Conservation (phyloP, 148 eudicot genomes). For the Camellia japonica region DNA sequence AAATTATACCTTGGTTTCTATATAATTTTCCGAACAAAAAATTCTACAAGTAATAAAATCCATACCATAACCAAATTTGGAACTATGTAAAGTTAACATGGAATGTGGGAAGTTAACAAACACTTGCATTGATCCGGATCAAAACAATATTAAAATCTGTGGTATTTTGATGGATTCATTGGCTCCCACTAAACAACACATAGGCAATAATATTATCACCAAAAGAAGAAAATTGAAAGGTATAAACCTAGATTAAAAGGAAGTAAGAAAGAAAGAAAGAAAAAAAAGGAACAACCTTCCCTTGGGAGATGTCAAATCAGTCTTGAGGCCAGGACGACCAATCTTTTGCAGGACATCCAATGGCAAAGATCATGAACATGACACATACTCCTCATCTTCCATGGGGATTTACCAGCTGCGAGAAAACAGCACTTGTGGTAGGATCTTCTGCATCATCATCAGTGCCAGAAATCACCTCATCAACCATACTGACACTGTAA, state of each 20-base stretch:
- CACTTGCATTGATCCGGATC: too few species aligned
- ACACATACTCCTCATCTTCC: constrained; percentile 57
- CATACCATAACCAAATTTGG: not conserved
- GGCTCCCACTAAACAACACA: too few species aligned
- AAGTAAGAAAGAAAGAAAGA: too few species aligned
- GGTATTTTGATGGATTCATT: too few species aligned
- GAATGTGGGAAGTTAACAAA: constrained; percentile 7
- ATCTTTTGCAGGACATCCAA: not conserved
- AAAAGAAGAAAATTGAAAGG: not conserved
- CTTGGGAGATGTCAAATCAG: constrained; percentile 11
- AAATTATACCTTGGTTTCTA: not conserved
- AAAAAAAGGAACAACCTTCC: constrained; percentile 1
- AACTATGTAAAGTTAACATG: not conserved
- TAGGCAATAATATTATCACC: constrained; percentile 13
- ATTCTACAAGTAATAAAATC: not conserved
- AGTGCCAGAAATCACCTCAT: constrained; percentile 56
- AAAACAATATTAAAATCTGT: too few species aligned
- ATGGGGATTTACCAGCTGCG: constrained; percentile 94
- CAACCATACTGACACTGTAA: constrained; percentile 64
- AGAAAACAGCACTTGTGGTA: constrained; percentile 87
- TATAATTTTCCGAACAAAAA: constrained; percentile 1
- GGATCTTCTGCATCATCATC: constrained; percentile 90
- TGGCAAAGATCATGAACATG: not conserved
- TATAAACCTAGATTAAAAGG: not conserved
- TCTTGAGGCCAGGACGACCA: not conserved